Evolutionary conservation across 2,329 filamentous ascomycete genomes (phyloP).

Genomic region (Phialophora verrucosa): DNA sequence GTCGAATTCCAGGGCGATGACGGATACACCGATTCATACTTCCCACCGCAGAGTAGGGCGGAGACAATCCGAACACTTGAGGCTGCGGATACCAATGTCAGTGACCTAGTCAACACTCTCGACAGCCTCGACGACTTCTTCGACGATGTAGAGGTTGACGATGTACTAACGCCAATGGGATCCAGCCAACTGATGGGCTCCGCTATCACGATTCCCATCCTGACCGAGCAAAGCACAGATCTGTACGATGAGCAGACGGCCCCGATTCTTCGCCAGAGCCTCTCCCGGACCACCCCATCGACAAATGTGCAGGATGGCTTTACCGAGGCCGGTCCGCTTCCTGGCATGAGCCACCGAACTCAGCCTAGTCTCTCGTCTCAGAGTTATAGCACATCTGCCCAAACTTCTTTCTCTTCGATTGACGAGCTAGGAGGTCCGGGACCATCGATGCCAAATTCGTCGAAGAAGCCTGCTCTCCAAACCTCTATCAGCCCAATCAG

Average conservation of each 20-base stretch:
- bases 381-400: conserved; percentile 26
- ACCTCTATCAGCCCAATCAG: conserved; percentile 76
- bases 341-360: conserved; percentile 56
- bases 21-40: conserved; percentile 77
- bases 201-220: conserved; percentile 53
- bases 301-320: conserved; percentile 88
- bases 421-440: conserved; percentile 59
- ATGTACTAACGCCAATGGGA: conserved; percentile 44
- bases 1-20: conserved; percentile 94
- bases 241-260: conserved; percentile 92
- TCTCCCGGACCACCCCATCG: conserved; percentile 71
- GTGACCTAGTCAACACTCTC: conserved; percentile 79
- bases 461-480: conserved; percentile 64
- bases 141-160: conserved; percentile 65
- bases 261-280: conserved; percentile 84
- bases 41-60: conserved; percentile 71
- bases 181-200: conserved; percentile 57
- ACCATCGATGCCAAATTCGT: conserved; percentile 59
- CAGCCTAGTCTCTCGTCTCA: conserved; percentile 35
- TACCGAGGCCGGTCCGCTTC: conserved; percentile 69
- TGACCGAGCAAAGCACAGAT: conserved; percentile 75
- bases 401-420: conserved; percentile 38
- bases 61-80: conserved; percentile 89
- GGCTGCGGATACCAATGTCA: conserved; percentile 67
- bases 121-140: conserved; percentile 84